Evolutionary conservation across 2,329 filamentous ascomycete genomes (phyloP).

Genomic region (Hypoxylon sp.): DNA sequence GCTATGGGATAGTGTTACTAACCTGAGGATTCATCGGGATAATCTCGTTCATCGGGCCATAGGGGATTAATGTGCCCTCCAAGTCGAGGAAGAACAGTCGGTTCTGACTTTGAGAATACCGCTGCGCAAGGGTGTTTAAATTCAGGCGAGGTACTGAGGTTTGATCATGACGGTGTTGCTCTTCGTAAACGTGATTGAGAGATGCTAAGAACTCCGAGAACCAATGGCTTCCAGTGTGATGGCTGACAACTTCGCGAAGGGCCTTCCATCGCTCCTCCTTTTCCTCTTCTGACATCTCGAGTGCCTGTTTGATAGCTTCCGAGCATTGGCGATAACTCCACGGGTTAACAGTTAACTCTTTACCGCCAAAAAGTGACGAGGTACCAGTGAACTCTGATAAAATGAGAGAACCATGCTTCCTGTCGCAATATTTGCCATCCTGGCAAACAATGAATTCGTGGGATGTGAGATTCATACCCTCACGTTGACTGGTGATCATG

Average conservation of each 20-base stretch:
- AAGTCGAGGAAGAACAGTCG: slow-evolving; percentile 94
- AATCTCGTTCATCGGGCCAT: slow-evolving; percentile 86
- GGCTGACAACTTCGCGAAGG: slow-evolving; percentile 79
- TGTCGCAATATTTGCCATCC: slow-evolving; percentile 79
- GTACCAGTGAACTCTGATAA: slow-evolving; percentile 96
- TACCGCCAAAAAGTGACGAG: slow-evolving; percentile 84
- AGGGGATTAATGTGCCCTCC: slow-evolving; percentile 91
- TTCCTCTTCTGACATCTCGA: slow-evolving; percentile 84
- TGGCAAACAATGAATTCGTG: slow-evolving; percentile 96
- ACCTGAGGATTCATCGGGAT: slow-evolving; percentile 84
- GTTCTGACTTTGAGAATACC: slow-evolving; percentile 76
- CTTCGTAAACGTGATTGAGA: slow-evolving; percentile 82
- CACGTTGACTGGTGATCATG: slow-evolving; percentile 94
- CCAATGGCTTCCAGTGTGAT: slow-evolving; percentile 90
- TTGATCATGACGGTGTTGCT: slow-evolving; percentile 87
- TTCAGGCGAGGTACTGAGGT: slow-evolving; percentile 89
- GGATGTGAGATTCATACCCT: slow-evolving; percentile 97
- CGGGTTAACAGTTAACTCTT: slow-evolving; percentile 89
- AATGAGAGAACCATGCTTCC: slow-evolving; percentile 90
- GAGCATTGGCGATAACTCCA: slow-evolving; percentile 95
- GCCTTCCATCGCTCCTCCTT: slow-evolving; percentile 81
- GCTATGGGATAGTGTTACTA: slow-evolving; percentile 38
- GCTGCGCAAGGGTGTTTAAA: slow-evolving; percentile 71
- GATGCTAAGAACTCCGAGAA: slow-evolving; percentile 80
- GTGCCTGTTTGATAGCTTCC: slow-evolving; percentile 84